Base-by-base conservation (phyloP, 1,284 basidiomycete species). In the Cystobasidium slooffiae region DNA sequence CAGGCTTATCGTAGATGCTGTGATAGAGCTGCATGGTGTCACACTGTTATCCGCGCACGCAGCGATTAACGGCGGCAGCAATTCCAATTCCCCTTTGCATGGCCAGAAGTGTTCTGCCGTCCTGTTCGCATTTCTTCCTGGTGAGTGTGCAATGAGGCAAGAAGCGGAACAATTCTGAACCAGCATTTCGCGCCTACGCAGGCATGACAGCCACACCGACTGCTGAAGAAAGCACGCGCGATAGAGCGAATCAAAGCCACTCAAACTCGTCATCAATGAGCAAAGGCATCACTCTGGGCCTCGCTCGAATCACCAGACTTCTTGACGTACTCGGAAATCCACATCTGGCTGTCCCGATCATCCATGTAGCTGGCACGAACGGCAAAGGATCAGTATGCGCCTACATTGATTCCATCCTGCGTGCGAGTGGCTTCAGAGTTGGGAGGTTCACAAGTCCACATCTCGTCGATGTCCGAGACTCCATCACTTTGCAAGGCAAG, bases 281-380 rank as follows among this genome's bases (percentile, higher is more conserved):
- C 46, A 53, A 58, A 66, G 70, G 70, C 68, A 94, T 97, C 80
- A 88, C 91, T 77, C 88, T 97, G 9, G 88, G 89, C 0, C 86
- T 97, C 0, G 85, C 89, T 51, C 88, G 93, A 5, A 89, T 97
- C 78, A 81, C 81, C 24, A 82, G 77, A 6, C 85, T 97, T 1
- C 85, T 90, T 65, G 75, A 81, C 5, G 81, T 85, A 68, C 85
- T 97, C 1, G 68, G 68, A 10, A 78, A 78, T 4, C 89, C 88
- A 0, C 84, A 86, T 0, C 89, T 91, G 79, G 87, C 84, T 0
- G 88, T 93, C 1, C 95, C 94, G 0, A 93, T 95, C 0, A 86
- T 94, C 49, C 97, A 99, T 81, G 87, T 99, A 66, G 90, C 94
- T 4, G 96, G 97, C 0, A 99, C 97, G 0, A 99, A 99, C 83